Percentiles rank a stretch among this genome's conserved stretches.
Evolutionary conservation across 306 rosid genomes (phyloP).

Genomic region (Pterocarpus santalinus): DNA sequence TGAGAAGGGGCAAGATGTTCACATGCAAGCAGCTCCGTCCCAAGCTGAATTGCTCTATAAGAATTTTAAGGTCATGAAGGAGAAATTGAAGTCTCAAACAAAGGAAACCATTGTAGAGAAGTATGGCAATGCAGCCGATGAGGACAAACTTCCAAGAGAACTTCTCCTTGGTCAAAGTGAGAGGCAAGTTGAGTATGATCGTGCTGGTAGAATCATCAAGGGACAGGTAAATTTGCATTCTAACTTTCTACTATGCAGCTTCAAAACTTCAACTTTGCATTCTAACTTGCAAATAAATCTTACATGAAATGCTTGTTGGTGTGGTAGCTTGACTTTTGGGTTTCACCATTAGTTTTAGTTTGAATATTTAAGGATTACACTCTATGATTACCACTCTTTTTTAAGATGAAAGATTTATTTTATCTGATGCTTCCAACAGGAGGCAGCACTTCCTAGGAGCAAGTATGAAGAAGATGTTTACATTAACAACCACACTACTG

Average conservation of each 20-base stretch:
- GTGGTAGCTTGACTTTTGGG: not conserved
- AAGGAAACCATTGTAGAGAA: slow-evolving; percentile 67
- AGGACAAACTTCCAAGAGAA: slow-evolving; percentile 62
- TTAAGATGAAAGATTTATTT: slow-evolving; percentile 1
- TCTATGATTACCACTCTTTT: not conserved
- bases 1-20: not conserved
- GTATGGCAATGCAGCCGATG: slow-evolving; percentile 64
- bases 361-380: not conserved
- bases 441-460: slow-evolving; percentile 63
- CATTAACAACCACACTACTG: slow-evolving; percentile 64
- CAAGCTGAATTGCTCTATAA: not conserved
- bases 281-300: not conserved
- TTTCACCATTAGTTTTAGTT: not conserved
- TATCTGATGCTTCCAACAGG: slow-evolving; percentile 42
- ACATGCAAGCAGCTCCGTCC: not conserved
- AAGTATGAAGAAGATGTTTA: slow-evolving; percentile 68
- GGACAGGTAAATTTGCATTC: slow-evolving; percentile 52
- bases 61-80: not conserved
- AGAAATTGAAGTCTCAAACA: slow-evolving; percentile 58
- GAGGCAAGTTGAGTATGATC: slow-evolving; percentile 65
- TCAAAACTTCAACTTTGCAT: not conserved
- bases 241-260: not conserved
- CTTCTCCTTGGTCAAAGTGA: slow-evolving; percentile 66
- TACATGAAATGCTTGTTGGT: not conserved
- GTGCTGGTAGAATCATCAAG: slow-evolving; percentile 66